phyloP scores from a whole-genome alignment of 139 green algal genomes.

The Desmodesmus armatus region DNA sequence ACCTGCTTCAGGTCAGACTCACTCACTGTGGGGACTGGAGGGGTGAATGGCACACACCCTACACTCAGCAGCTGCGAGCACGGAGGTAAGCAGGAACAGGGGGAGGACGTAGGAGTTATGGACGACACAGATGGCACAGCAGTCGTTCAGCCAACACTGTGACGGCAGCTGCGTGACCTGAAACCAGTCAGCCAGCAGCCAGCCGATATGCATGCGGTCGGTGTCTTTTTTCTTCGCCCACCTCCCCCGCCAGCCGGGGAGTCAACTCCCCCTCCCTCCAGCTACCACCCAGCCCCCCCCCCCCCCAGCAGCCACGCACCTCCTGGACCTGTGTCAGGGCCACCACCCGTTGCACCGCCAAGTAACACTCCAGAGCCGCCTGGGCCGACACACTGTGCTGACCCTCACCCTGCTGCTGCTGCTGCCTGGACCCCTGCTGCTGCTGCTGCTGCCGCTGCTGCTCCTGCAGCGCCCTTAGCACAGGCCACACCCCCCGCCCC shows the following conservation, averaged over 20 bases:
- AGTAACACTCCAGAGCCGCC: conserved; percentile 64
- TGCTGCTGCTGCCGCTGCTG: background rate
- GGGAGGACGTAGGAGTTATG: too few relatives aligned
- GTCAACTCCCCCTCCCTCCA: too few relatives aligned
- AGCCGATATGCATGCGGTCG: background rate
- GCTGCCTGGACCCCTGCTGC: background rate
- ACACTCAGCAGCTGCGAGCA: conserved; percentile 46
- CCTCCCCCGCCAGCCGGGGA: too few relatives aligned
- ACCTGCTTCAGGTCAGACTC: conserved; percentile 53
- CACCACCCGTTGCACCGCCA: conserved; percentile 71
- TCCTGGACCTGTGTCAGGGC: conserved; percentile 75
- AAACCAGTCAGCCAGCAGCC: background rate
- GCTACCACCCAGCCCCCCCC: too few relatives aligned
- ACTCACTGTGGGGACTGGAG: conserved; percentile 34
- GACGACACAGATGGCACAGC: background rate
- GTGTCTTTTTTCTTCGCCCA: too few relatives aligned
- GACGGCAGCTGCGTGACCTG: background rate
- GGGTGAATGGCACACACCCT: conserved; percentile 38
- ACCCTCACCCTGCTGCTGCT: background rate
- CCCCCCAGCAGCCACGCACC: conserved; percentile 51
- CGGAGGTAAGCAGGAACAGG: background rate
- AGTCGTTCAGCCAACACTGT: background rate
- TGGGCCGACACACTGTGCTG: conserved; percentile 33
- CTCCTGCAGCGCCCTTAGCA: conserved; percentile 23
- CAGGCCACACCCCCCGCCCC: conserved; percentile 51